Evolutionary conservation across 176 grass and related monocot genomes (phyloP).

Genomic region (Musa itinerans): DNA sequence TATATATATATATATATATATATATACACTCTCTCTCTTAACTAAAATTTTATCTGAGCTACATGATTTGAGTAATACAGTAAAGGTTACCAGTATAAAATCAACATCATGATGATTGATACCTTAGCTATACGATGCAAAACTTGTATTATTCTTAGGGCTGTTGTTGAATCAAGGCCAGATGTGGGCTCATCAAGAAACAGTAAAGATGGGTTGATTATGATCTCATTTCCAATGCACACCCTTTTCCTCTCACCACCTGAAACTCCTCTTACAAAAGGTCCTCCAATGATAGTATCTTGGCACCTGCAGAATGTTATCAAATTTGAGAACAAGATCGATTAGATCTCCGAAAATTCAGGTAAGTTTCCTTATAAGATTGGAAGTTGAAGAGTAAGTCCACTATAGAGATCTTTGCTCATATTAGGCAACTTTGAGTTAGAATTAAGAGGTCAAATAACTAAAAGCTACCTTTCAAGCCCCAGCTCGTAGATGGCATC

Average conservation of each 20-base stretch:
- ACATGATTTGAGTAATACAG: not conserved
- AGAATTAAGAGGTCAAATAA: not conserved
- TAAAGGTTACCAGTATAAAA: not conserved
- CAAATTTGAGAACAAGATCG: not conserved
- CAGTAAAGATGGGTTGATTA: conserved; percentile 83
- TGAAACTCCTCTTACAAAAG: conserved; percentile 83
- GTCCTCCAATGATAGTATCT: conserved; percentile 92
- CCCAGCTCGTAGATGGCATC: conserved; percentile 85
- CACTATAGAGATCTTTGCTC: too few species aligned
- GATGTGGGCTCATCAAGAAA: conserved; percentile 95
- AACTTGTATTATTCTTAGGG: conserved; percentile 66
- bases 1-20: too few species aligned
- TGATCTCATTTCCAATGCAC: conserved; percentile 90
- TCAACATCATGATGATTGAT: not conserved
- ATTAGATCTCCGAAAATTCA: not conserved
- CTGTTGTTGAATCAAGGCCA: conserved; percentile 87
- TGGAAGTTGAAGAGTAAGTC: too few species aligned
- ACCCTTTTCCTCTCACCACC: conserved; percentile 91
- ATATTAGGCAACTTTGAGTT: not conserved
- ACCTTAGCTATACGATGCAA: conserved; percentile 83
- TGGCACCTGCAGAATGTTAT: conserved; percentile 48
- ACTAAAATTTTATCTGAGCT: not conserved
- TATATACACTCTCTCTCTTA: too few species aligned
- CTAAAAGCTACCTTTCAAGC: conserved; percentile 54
- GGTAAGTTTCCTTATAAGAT: not conserved